Base-by-base conservation (phyloP, 805 yeast genomes). In the Yarrowia osloensis region DNA sequence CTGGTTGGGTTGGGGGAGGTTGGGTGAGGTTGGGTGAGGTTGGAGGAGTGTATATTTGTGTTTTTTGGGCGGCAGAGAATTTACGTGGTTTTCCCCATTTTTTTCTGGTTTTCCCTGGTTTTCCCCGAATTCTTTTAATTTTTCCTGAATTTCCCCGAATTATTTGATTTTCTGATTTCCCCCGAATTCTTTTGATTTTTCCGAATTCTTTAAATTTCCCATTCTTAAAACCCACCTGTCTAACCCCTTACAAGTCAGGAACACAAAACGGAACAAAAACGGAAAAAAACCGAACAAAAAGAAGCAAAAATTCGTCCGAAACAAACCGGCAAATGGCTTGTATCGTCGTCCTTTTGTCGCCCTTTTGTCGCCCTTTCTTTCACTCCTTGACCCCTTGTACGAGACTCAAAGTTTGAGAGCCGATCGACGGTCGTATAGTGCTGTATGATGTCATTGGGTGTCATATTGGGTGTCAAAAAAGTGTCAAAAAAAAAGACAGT, bases 381-480 rank as follows among this genome's bases (percentile, higher is more conserved):
- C 31, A 12, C 17, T 11, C 17, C 12, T n/a, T n/a, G n/a, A n/a
- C 55, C 55, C 55, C 55, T 49, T 49, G 55, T 49, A 49, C 31
- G 26, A 31, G 19, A 29, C 26, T 19, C 39, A 49, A 49, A 19
- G 55, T 49, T 49, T 49, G 39, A 31, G 55, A 49, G 28, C 29
- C 21, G 55, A 49, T 49, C 55, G 55, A 19, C 55, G n/a, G n/a
- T 47, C 54, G 54, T 47, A 47, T 47, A 47, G 33, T 47, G 54
- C 35, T 28, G 24, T 28, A 49, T 49, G 55, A 49, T 29, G 39
- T 49, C 55, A 49, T 49, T 6, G 6, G 13, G 21, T 9, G n/a
- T n/a, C n/a, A n/a, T n/a, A n/a, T n/a, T n/a, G n/a, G n/a, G 24
- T 47, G 54, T 47, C 35, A 28, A 28, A 17, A 17, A 37, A 6